Conservation (phyloP, 805 yeast genomes). For the Danielia reshetovae region DNA sequence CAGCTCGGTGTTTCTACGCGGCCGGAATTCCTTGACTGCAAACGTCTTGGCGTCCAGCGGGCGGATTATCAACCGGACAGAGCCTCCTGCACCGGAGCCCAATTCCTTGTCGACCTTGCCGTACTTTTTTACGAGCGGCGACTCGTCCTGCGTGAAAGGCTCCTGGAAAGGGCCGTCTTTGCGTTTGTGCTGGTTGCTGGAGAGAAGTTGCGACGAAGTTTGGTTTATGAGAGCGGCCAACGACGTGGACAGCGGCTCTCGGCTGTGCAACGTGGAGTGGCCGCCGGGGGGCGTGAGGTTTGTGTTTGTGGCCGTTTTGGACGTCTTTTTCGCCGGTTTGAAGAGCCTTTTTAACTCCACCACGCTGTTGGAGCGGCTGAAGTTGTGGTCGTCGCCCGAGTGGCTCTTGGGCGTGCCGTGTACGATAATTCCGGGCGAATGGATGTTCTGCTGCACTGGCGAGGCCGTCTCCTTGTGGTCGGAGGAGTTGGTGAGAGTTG, state of each 20-base stretch:
- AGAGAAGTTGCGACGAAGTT: slow-evolving; percentile 16
- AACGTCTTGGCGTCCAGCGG: slow-evolving; percentile 67
- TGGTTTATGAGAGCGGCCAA: slow-evolving; percentile 17
- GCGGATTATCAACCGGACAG: slow-evolving; percentile 68
- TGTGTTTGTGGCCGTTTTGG: slow-evolving; percentile 10
- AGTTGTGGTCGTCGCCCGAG: slow-evolving; percentile 22
- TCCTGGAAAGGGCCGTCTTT: slow-evolving; percentile 11
- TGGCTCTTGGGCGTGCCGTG: slow-evolving; percentile 3
- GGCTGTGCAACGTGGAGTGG: slow-evolving; percentile 3
- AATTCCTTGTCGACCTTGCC: slow-evolving; percentile 70
- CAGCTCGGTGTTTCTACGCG: slow-evolving; percentile 64
- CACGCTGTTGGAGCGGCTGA: slow-evolving; percentile 49
- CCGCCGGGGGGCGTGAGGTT: slow-evolving; percentile 1
- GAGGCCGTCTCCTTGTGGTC: slow-evolving; percentile 19
- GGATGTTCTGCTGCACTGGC: neutral
- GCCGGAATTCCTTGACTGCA: slow-evolving; percentile 81
- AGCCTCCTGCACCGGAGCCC: slow-evolving; percentile 88
- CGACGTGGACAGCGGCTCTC: slow-evolving; percentile 16
- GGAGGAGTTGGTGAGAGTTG: slow-evolving; percentile 31
- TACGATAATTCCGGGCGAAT: slow-evolving; percentile 8
- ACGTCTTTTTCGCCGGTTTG: slow-evolving; percentile 47
- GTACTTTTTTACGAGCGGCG: slow-evolving; percentile 46
- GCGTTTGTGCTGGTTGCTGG: slow-evolving; percentile 19
- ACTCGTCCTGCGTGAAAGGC: slow-evolving; percentile 20
- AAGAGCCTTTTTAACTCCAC: slow-evolving; percentile 70